Evolutionary conservation across 257 asterid species (phyloP).

Genomic region (Fraxinus pennsylvanica): DNA sequence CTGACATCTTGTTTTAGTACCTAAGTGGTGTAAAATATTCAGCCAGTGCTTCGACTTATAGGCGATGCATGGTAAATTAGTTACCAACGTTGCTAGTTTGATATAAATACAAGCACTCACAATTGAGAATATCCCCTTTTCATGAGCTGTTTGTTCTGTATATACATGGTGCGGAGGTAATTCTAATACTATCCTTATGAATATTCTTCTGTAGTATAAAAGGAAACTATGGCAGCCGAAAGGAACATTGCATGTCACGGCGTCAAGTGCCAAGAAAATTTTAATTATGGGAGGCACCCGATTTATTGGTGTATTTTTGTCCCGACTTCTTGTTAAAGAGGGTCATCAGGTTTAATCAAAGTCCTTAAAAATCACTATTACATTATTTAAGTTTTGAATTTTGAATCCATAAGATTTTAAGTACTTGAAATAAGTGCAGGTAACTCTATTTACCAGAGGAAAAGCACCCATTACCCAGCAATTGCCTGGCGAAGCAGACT

Average conservation of each 20-base stretch:
- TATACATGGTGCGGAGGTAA: not conserved
- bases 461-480: conserved; percentile 91
- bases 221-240: conserved; percentile 66
- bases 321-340: conserved; percentile 93
- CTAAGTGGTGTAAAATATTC: not conserved
- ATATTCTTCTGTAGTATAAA: conserved; percentile 51
- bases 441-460: conserved; percentile 95
- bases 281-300: conserved; percentile 99
- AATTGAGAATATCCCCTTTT: not conserved
- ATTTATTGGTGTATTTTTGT: conserved; percentile 86
- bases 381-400: not conserved
- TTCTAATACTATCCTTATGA: conserved; percentile 1
- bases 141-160: conserved; percentile 2
- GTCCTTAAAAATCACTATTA: not conserved
- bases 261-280: conserved; percentile 84
- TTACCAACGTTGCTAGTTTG: not conserved
- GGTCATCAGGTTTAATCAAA: conserved; percentile 76
- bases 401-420: not conserved
- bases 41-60: not conserved
- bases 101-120: not conserved
- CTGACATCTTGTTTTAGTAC: not conserved
- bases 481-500: conserved; percentile 85
- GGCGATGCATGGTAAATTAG: too few species aligned
- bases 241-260: conserved; percentile 57
- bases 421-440: conserved; percentile 46